Conservation (phyloP, 257 asterid species). For the Solanum pimpinellifolium region DNA sequence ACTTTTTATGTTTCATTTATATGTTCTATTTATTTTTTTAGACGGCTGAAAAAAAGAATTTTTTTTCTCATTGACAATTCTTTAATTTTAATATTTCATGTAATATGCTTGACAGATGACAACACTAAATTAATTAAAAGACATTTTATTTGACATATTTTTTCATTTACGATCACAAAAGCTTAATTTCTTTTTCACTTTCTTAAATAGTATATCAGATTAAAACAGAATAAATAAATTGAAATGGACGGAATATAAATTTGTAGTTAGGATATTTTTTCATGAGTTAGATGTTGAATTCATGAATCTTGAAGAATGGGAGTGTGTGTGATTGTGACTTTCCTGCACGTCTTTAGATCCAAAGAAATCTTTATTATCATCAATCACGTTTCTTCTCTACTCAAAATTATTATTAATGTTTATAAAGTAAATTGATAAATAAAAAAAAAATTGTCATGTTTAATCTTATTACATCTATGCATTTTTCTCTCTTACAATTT, state of each 20-base stretch:
- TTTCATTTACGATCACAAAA: too few species aligned
- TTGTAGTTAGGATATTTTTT: not conserved
- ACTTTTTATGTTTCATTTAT: too few species aligned
- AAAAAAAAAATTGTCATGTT: not conserved
- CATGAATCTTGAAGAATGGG: not conserved
- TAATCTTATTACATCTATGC: not conserved
- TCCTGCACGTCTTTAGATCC: not conserved
- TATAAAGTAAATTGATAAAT: not conserved
- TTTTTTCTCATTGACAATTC: too few species aligned
- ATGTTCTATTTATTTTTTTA: not conserved
- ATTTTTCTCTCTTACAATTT: not conserved
- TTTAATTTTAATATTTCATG: too few species aligned
- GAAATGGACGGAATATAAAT: accelerated
- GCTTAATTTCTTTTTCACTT: too few species aligned
- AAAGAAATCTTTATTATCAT: not conserved
- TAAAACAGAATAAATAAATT: too few species aligned
- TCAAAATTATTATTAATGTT: not conserved
- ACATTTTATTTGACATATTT: too few species aligned
- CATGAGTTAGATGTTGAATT: not conserved
- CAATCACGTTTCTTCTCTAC: not conserved
- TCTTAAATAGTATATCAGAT: too few species aligned
- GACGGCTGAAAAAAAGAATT: accelerated
- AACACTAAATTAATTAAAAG: too few species aligned
- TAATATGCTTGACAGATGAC: accelerated
- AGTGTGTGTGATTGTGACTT: not conserved